A percentile compares a stretch with the other conserved stretches of the same genome.
phyloP scores from a whole-genome alignment of 176 grass and related monocot genomes.

The barley (Hordeum vulgare) region DNA sequence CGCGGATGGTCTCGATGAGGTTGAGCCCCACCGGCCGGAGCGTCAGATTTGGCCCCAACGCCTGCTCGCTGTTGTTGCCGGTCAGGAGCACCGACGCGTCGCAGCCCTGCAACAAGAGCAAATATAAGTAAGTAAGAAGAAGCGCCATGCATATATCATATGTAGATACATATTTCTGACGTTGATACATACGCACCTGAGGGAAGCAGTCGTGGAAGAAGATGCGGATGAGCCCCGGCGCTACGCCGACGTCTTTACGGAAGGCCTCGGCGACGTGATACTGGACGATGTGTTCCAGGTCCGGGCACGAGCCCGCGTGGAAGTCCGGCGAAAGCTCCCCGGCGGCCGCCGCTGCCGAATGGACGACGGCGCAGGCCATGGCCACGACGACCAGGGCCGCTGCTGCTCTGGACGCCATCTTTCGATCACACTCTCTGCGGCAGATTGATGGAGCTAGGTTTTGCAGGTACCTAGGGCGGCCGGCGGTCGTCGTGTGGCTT shows the following conservation, averaged over 20 bases:
- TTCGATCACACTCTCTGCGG: no score
- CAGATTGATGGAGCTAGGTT: no score
- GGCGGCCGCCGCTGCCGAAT: no score
- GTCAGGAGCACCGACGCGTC: conserved; percentile 35
- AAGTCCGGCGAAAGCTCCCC: conserved; percentile 19
- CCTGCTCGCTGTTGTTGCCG: conserved; percentile 28
- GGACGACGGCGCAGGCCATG: neutral
- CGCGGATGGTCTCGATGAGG: conserved; percentile 29
- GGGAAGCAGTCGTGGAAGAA: conserved; percentile 65
- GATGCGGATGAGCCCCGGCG: conserved; percentile 47
- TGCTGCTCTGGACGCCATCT: neutral
- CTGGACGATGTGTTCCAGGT: conserved; percentile 14
- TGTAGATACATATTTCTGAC: no score
- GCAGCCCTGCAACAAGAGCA: conserved; percentile 25
- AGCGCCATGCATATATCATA: no score
- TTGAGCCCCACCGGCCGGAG: conserved; percentile 1
- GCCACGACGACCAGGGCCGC: neutral
- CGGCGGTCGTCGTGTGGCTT: no score
- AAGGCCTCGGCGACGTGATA: neutral
- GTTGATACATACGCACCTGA: neutral
- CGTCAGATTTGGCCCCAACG: neutral
- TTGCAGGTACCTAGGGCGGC: no score
- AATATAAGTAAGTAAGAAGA: no score
- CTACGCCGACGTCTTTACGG: conserved; percentile 22
- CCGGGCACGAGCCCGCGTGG: conserved; percentile 28